Conservation (phyloP, 2,329 filamentous ascomycete genomes). For the Penicillium sp. region DNA sequence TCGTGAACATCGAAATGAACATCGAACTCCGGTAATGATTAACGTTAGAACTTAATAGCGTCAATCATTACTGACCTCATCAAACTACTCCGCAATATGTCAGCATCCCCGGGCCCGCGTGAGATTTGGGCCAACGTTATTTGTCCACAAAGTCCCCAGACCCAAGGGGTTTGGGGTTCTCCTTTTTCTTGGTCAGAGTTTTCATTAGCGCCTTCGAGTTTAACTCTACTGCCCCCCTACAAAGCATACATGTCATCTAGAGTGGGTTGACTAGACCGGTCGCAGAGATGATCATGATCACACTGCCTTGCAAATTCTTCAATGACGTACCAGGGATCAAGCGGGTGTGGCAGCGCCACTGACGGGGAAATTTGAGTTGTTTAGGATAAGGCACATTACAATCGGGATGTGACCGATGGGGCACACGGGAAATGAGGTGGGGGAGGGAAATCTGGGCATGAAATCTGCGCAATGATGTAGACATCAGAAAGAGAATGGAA, state of each 20-base stretch:
- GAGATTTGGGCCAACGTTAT: neutral
- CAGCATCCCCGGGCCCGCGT: neutral
- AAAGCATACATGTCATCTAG: neutral
- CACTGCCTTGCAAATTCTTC: constrained; percentile 6
- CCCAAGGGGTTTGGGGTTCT: neutral
- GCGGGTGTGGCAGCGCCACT: constrained; percentile 16
- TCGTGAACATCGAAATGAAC: too few species aligned
- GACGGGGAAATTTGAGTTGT: neutral
- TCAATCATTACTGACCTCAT: too few species aligned
- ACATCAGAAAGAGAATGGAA: neutral
- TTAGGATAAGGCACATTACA: neutral
- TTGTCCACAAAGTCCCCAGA: neutral
- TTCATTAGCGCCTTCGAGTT: neutral
- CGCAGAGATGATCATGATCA: neutral
- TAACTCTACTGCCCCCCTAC: neutral
- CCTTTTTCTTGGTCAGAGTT: neutral
- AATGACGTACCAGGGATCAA: constrained; percentile 10
- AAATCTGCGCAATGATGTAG: neutral
- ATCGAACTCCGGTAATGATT: too few species aligned
- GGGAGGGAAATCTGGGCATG: neutral
- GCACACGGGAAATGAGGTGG: neutral
- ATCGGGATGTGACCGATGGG: neutral
- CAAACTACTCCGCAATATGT: constrained; percentile 9
- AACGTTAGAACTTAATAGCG: too few species aligned
- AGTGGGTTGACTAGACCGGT: neutral